phyloP scores from a whole-genome alignment of 345 rosid species.

The Isatis tinctoria region DNA sequence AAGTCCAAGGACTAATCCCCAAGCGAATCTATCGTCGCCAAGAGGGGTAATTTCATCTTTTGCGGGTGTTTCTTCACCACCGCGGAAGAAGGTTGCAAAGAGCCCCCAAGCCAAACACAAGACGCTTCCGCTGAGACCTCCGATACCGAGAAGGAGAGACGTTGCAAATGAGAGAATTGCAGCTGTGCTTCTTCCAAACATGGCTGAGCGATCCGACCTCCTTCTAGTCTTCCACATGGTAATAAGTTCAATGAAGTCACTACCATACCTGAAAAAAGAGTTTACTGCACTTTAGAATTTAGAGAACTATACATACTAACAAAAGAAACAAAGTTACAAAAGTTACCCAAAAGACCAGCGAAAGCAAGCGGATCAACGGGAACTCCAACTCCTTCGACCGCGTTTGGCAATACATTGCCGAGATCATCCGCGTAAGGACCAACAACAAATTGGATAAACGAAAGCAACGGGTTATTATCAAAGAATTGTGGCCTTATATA shows the following conservation, averaged over 20 bases:
- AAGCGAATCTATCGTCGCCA: slow-evolving; percentile 67
- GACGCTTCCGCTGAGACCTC: slow-evolving; percentile 87
- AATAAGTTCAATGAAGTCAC: slow-evolving; percentile 85
- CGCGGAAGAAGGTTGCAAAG: slow-evolving; percentile 87
- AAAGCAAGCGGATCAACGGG: slow-evolving; percentile 94
- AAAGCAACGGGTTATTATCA: slow-evolving; percentile 78
- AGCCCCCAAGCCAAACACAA: slow-evolving; percentile 89
- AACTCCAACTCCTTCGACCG: slow-evolving; percentile 92
- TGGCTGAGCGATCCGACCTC: slow-evolving; percentile 94
- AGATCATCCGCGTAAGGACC: slow-evolving; percentile 94
- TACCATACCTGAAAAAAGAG: slow-evolving; percentile 70
- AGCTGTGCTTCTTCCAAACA: slow-evolving; percentile 88
- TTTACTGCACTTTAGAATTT: background rate
- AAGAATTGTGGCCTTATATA: slow-evolving; percentile 91
- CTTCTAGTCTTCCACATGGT: slow-evolving; percentile 95
- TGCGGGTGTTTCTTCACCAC: slow-evolving; percentile 86
- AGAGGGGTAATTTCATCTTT: slow-evolving; percentile 82
- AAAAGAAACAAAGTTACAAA: background rate
- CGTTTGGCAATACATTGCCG: slow-evolving; percentile 89
- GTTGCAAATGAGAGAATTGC: slow-evolving; percentile 64
- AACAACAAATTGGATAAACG: slow-evolving; percentile 73
- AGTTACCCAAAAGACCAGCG: slow-evolving; percentile 86
- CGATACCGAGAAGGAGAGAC: slow-evolving; percentile 67
- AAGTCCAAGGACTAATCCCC: slow-evolving; percentile 82
- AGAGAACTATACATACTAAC: background rate